Evolutionary conservation across 2,329 filamentous ascomycete species (phyloP).

Genomic region (Leptosphaerulina australis): DNA sequence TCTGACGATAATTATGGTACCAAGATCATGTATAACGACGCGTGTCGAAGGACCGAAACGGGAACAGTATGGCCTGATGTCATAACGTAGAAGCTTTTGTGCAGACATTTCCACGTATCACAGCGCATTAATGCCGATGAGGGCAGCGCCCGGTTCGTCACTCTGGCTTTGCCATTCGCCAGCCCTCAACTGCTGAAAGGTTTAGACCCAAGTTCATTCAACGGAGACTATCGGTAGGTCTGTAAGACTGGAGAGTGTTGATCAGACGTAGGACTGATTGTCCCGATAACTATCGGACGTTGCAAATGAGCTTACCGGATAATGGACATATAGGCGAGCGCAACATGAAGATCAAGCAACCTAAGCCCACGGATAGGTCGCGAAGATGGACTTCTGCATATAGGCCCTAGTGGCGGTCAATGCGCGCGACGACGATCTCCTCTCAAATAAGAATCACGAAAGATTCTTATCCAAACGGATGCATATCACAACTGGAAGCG

Average conservation of each 20-base stretch:
- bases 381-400: constrained; percentile 4
- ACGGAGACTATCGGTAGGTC: constrained; percentile 5
- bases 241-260: not conserved
- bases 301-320: constrained; percentile 6
- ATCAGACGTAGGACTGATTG: not conserved
- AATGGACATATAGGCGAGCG: constrained; percentile 5
- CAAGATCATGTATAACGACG: not conserved
- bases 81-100: constrained; percentile 5
- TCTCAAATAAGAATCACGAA: not conserved
- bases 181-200: not conserved
- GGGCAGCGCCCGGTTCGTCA: not conserved
- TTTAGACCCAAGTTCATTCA: not conserved
- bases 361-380: not conserved
- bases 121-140: constrained; percentile 2
- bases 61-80: not conserved
- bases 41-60: not conserved
- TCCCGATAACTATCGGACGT: constrained; percentile 8
- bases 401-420: not conserved
- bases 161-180: not conserved
- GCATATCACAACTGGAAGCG: not conserved
- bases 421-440: constrained; percentile 8
- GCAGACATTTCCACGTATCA: constrained; percentile 6
- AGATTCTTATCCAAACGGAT: not conserved
- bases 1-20: not conserved
- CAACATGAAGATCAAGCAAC: constrained; percentile 8